phyloP scores from a whole-genome alignment of 202 grass and related monocot genomes.

The Saccharum hybrid region DNA sequence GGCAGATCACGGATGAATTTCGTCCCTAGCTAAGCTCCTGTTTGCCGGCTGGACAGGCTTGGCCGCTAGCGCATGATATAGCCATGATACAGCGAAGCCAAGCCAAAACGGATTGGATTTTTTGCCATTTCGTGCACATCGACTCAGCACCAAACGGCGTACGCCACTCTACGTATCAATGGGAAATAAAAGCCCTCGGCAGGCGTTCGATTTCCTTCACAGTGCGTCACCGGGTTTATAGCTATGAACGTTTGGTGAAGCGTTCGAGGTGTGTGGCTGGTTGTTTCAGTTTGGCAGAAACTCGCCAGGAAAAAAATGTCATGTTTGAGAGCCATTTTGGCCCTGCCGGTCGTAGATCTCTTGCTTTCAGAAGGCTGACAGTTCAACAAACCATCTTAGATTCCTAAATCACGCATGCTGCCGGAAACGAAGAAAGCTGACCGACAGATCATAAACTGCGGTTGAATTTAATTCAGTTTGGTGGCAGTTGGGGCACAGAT shows the following conservation, averaged over 20 bases:
- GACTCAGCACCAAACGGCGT: neutral
- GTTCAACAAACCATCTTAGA: neutral
- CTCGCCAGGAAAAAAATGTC: neutral
- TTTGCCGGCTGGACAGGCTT: neutral
- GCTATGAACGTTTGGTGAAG: neutral
- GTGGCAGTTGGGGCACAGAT: conserved; percentile 2
- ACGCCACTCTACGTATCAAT: neutral
- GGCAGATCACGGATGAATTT: neutral
- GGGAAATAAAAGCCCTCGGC: neutral
- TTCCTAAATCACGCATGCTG: neutral
- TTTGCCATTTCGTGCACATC: neutral
- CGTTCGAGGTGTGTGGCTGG: no score
- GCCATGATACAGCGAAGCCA: neutral
- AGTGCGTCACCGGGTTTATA: neutral
- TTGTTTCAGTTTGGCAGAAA: no score
- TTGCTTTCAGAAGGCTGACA: neutral
- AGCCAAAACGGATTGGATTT: neutral
- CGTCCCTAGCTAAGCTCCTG: neutral
- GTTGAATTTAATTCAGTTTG: conserved; percentile 3
- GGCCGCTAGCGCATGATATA: neutral
- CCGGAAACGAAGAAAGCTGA: neutral
- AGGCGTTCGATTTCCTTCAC: neutral
- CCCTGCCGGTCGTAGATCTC: neutral
- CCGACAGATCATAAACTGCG: neutral
- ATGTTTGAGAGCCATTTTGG: neutral